Base-by-base conservation (phyloP, 2,329 filamentous ascomycete species). In the Trichoderma lentiforme region DNA sequence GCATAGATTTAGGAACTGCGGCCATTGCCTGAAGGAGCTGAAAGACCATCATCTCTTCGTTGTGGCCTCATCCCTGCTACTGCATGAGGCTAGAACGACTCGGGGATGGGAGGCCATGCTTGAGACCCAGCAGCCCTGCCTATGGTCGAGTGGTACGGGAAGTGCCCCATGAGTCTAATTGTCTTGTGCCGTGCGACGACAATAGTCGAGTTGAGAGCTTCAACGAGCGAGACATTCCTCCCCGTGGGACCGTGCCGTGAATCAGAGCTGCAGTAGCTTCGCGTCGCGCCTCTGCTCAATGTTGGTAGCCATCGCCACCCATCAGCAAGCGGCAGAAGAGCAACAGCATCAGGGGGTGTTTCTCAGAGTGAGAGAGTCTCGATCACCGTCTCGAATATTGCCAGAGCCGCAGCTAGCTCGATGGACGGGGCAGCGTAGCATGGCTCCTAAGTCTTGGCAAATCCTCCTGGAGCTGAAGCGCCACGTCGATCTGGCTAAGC, bases 21-120 rank as follows among this genome's bases (percentile, higher is more conserved):
- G 57, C 67, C 30, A 70, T 53, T 70, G 67, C 67, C 67, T 15
- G n/a, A 70, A 70, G 6, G 67, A 70, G 67, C 67, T 70, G 67
- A 70, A 62, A 32, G 21, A 53, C 39, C 28, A 36, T 62, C 30
- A 15, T 47, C 24, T 61, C 53, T 18, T 51, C 11, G 8, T 60
- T n/a, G 28, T 61, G 26, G 56, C 56, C 56, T n/a, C 57, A 70
- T 62, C 67, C 67, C 67, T 70, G 67, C 67, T 11, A 26, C 21
- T 70, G 67, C 67, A 70, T 32, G 34, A 51, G 57, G 30, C 67
- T 70, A 70, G 57, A 61, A 51, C 67, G 28, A 51, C 67, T 70
- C 26, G 39, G 67, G 67, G 39, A 32, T 53, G 67, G 66, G 67
- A 58, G 24, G n/a, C 36, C 53, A 60, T 21, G 56, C 36, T 43